Evolutionary conservation across 768 basidiomycete species (phyloP), one percentile per base, ranked within the genome.

Genomic region (Tricholoma furcatifolium): DNA sequence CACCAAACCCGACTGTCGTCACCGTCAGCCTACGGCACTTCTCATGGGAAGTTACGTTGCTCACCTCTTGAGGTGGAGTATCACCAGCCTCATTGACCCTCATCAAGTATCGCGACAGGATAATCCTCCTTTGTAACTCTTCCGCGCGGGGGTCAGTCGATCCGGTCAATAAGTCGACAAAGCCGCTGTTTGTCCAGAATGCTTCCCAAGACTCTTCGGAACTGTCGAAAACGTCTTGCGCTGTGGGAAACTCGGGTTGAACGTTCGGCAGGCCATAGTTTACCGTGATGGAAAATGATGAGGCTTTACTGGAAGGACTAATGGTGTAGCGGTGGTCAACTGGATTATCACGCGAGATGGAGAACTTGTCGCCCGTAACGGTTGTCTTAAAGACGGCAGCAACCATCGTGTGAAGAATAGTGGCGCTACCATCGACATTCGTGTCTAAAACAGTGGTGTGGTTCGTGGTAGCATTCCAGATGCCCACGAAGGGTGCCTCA

Each of bases 1-100:
- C 3, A 79, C 79, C 32, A 83, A 62, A 7, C 81, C 81, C 14
- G 78, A 80, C 81, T 82, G 53, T 20, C 23, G 35, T 30, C 17
- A 14, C 39, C 32, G 18, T 54, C 34, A 47, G 15, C 17, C 15
- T 31, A 36, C 20, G 23, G 3, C 17, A 20, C 20, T 38, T n/a
- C 15, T 11, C 6, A n/a, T 27, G n/a, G 40, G 30, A 17, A 2
- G 18, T n/a, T 7, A 4, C 23, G n/a, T 23, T 46, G 46, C 73
- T 48, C 58, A 81, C 81, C 73, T 84, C 82, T 57, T 84, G 83
- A 4, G 81, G 78, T 2, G 81, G 81, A 11, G 64, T 68, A 59
- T 79, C 74, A 1, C 80, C 80, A 4, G 81, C 83, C 60, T 79
- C 81, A 55, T 84, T 84, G 9, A 83, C 80, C 23, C 77, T 69